Evolutionary conservation across 345 rosid species (phyloP), one percentile per base, ranked within the genome.

Genomic region (Populus alba): DNA sequence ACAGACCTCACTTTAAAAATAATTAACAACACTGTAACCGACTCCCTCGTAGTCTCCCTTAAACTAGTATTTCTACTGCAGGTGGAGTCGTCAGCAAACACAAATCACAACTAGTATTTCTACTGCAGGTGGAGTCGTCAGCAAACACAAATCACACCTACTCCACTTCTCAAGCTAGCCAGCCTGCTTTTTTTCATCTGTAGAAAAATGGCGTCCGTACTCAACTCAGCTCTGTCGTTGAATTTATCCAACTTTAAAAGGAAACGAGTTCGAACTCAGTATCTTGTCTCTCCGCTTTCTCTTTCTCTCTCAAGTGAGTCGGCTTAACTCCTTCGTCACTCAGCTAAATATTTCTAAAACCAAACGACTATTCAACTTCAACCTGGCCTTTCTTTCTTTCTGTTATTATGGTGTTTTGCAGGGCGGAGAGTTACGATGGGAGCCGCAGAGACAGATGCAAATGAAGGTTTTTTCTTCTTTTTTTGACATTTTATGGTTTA

Each of bases 361-460:
- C 47, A 43, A 11, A 59, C 12, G 65, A 23, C 29, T 23, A 59
- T 59, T 59, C 29, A 59, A 10, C 65, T 3, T 23, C 65, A 25
- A 25, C 65, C 6, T 23, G 27, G 15, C 65, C 78, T 66, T 65
- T 85, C 90, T 43, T 84, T 88, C 74, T 88, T 80, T 22, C 87
- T 31, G 66, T 91, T 89, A 87, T 43, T 39, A 2, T 70, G 33
- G 11, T 22, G 49, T 33, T 78, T 83, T 80, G 11, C 85, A 96
- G 99, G 91, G 61, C 77, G 93, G 78, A 90, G 92, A 74, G 75
- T 91, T 74, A 85, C 89, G 6, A 86, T 92, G 71, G 90, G 92
- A 87, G 98, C 97, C 25, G 87, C 92, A 69, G 97, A 94, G 79
- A 89, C 97, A 9, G 94, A 92, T 75, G 82, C 94, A 1, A 84